phyloP scores from a whole-genome alignment of 2,329 filamentous ascomycete species.

The Ceratocystis destructans region DNA sequence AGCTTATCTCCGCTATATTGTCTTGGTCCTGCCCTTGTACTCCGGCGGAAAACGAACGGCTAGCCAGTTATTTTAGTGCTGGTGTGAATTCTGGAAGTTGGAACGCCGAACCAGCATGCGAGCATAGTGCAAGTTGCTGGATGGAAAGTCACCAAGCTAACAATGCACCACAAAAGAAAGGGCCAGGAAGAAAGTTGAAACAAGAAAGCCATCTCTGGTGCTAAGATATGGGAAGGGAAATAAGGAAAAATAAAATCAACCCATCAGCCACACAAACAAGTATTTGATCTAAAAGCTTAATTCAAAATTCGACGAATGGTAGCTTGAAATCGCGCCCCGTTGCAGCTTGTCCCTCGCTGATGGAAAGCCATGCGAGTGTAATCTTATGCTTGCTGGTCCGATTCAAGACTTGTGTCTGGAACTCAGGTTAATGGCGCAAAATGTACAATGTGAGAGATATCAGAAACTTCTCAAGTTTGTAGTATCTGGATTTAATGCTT shows the following conservation, averaged over 20 bases:
- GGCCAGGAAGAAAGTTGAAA: not conserved
- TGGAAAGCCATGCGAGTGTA: not conserved
- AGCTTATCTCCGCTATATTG: not conserved
- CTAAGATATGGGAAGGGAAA: not conserved
- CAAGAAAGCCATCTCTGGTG: not conserved
- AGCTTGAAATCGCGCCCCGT: slow-evolving; percentile 1
- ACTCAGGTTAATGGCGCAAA: not conserved
- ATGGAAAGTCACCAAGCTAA: not conserved
- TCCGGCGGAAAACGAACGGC: slow-evolving; percentile 4
- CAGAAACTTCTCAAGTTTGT: not conserved
- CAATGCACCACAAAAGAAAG: not conserved
- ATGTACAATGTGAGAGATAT: not conserved
- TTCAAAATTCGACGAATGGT: slow-evolving; percentile 3
- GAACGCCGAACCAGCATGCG: not conserved
- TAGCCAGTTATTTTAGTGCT: slow-evolving; percentile 7
- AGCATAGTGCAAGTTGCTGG: not conserved
- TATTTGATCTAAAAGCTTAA: not conserved
- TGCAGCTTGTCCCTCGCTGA: not conserved
- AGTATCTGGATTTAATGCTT: not conserved
- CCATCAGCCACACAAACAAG: not conserved
- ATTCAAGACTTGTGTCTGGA: not conserved
- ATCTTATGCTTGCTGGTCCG: not conserved
- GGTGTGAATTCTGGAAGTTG: not conserved
- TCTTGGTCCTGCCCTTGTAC: not conserved
- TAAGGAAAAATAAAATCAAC: not conserved